Base-by-base conservation (phyloP, 2,329 filamentous ascomycete genomes). In the Chaetothyriales sp. region DNA sequence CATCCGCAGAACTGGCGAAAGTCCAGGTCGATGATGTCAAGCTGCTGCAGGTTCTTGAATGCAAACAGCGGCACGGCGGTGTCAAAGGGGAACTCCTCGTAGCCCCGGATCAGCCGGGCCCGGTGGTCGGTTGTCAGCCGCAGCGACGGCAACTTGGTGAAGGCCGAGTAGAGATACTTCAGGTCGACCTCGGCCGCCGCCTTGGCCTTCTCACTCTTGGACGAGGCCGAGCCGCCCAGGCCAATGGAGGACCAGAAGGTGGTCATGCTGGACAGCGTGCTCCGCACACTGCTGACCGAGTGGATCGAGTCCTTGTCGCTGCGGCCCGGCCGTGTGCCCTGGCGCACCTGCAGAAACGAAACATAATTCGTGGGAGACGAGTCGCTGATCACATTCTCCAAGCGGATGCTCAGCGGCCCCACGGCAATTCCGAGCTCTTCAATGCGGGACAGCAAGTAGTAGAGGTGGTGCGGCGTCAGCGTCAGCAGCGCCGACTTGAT, bases 81-180 rank as follows among this genome's bases (percentile, higher is more conserved):
- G 68, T 98, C 92, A 67, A 97, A 95, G 2, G 92, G 92, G 60
- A 97, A 98, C 68, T 95, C 90, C 68, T 98, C 92, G 65, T 92
- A 97, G 25, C 90, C 90, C 59, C 83, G 80, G 60, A 98, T 95
- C 55, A 95, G 74, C 50, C 85, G 83, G 47, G 90, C 89, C 60
- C 88, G 86, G 73, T 89, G 89, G 68, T 98, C 92, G n/a, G 89
- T 89, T 25, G 89, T 83, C 51, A 98, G 75, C 58, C 85, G 82
- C 57, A 98, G 74, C 64, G 87, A 95, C 0, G 92, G 92, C 44
- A 98, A 94, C 71, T 97, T 98, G 64, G 92, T 98, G 66, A 97
- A 98, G 52, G 92, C 88, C 44, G 92, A 97, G 71, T 95, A 98
- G 33, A 98, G 76, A 67, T 98, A 97, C 67, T 90, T 95, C 60